These are phyloP conservation scores for Ormosia emarginata DNA, from an alignment of 306 rosid genomes.

Conservation along the genomic window DNA sequence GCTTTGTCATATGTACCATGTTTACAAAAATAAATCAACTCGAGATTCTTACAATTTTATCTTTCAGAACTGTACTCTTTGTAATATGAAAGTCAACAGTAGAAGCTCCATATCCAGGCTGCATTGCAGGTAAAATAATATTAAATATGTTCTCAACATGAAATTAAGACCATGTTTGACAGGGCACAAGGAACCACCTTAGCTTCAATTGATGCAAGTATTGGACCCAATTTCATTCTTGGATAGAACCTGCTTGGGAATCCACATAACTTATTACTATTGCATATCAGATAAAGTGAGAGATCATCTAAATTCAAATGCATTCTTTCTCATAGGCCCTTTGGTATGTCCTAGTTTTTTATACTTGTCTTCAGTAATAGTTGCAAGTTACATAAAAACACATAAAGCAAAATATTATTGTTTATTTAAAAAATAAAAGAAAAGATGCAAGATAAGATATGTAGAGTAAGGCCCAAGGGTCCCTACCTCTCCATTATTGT, in stretches of 20 bases:
- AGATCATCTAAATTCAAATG: not conserved
- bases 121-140: slow-evolving; percentile 29
- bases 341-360: not conserved
- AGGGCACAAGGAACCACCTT: slow-evolving; percentile 50
- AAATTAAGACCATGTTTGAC: not conserved
- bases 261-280: not conserved
- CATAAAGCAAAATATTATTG: slow-evolving; percentile 1
- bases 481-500: slow-evolving; percentile 68
- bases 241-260: slow-evolving; percentile 69
- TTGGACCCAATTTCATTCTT: slow-evolving; percentile 52
- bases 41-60: slow-evolving; percentile 70
- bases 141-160: slow-evolving; percentile 4
- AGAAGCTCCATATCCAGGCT: slow-evolving; percentile 83
- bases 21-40: slow-evolving; percentile 13
- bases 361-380: not conserved
- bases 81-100: slow-evolving; percentile 65
- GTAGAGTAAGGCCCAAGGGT: not conserved
- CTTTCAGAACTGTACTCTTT: slow-evolving; percentile 40
- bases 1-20: not conserved
- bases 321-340: slow-evolving; percentile 6
- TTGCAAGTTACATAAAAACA: not conserved
- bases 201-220: slow-evolving; percentile 58
- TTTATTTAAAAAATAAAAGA: not conserved
- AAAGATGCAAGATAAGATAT: not conserved
- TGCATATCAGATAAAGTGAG: not conserved